Evolutionary conservation across 345 rosid genomes (phyloP).

Genomic region (Eucalyptus curtisii): DNA sequence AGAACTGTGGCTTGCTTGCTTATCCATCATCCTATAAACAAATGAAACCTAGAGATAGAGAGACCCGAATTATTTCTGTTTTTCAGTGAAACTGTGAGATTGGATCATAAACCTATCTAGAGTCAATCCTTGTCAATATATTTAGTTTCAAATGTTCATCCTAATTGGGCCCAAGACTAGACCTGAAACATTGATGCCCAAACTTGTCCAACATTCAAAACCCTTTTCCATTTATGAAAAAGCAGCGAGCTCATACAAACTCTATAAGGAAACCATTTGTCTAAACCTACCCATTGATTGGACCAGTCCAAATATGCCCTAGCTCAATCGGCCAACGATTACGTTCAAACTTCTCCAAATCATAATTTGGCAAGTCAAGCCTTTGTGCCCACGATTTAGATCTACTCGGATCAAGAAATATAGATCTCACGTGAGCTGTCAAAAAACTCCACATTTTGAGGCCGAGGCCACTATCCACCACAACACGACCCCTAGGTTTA

Average conservation of each 20-base stretch:
- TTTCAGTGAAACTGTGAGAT: neutral
- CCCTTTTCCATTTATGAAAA: neutral
- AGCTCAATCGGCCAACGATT: neutral
- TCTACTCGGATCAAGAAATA: neutral
- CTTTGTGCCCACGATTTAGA: neutral
- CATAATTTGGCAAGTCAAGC: neutral
- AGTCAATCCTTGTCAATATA: neutral
- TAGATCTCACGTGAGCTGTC: neutral
- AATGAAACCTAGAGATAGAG: neutral
- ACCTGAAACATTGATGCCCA: neutral
- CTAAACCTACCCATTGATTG: neutral
- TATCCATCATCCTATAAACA: neutral
- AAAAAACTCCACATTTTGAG: neutral
- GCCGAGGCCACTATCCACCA: neutral
- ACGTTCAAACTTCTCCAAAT: neutral
- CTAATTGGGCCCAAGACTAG: neutral
- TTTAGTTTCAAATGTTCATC: neutral
- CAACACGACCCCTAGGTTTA: neutral
- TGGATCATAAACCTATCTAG: neutral
- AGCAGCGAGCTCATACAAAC: neutral
- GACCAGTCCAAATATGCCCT: neutral
- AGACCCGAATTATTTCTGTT: neutral
- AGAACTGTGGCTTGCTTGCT: neutral
- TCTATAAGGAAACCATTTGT: neutral
- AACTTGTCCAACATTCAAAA: neutral